A percentile compares a stretch with the other conserved stretches of the same genome.
Conservation (phyloP, 1,139 yeast species). For the Zygoascus sp. region DNA sequence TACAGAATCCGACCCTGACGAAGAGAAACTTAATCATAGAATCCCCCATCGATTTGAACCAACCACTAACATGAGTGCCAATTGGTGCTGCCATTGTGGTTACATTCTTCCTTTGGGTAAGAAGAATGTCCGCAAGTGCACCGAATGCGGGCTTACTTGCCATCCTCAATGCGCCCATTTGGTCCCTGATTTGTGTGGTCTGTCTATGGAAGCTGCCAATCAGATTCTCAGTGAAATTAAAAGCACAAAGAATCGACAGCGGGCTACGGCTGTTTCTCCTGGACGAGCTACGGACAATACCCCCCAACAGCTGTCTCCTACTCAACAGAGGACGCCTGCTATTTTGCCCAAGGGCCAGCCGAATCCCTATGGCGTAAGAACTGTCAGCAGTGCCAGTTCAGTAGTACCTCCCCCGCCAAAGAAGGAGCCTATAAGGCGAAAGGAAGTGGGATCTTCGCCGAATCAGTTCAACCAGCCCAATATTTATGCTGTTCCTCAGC, state of each 20-base stretch:
- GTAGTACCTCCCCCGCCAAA: slow-evolving; percentile 23
- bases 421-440: slow-evolving; percentile 32
- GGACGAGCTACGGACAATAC: slow-evolving; percentile 3
- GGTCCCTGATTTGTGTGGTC: slow-evolving; percentile 97
- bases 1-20: slow-evolving; percentile 79
- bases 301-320: slow-evolving; percentile 13
- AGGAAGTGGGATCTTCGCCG: slow-evolving; percentile 30
- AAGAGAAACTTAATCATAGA: slow-evolving; percentile 87
- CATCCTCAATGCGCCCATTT: slow-evolving; percentile 89
- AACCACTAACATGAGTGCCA: slow-evolving; percentile 86
- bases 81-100: slow-evolving; percentile 99
- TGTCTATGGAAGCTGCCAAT: slow-evolving; percentile 96
- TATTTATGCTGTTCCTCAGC: slow-evolving; percentile 13
- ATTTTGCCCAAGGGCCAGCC: background rate
- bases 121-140: slow-evolving; percentile 89
- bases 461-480: background rate
- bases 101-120: slow-evolving; percentile 92
- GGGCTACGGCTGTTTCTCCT: slow-evolving; percentile 26
- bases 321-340: slow-evolving; percentile 12
- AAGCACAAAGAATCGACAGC: slow-evolving; percentile 56
- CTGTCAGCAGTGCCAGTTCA: slow-evolving; percentile 8
- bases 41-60: slow-evolving; percentile 96
- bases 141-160: slow-evolving; percentile 93
- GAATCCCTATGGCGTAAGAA: slow-evolving; percentile 13
- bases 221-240: slow-evolving; percentile 81